Conservation (phyloP, 306 rosid genomes). For the Cicer chorassanicum region DNA sequence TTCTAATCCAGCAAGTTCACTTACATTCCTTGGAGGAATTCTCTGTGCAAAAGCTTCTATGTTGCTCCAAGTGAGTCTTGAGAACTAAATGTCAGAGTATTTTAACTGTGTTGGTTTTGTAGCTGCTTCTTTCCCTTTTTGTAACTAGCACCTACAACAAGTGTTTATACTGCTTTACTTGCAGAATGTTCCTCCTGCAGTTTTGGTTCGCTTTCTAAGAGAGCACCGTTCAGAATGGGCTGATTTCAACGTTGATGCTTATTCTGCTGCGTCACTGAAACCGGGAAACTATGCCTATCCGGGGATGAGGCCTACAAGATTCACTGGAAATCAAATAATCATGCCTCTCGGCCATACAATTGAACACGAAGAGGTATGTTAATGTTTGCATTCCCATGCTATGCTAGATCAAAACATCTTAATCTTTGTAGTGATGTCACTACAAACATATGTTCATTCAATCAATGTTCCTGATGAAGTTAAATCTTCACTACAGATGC, state of each 20-base stretch:
- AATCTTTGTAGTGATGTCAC: background rate
- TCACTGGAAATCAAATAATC: slow-evolving; percentile 94
- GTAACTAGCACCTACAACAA: background rate
- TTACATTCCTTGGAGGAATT: slow-evolving; percentile 83
- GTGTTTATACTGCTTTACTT: slow-evolving; percentile 32
- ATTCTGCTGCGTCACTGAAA: slow-evolving; percentile 77
- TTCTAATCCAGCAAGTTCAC: slow-evolving; percentile 73
- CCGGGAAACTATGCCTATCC: slow-evolving; percentile 84
- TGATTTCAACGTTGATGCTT: slow-evolving; percentile 97
- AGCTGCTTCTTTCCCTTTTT: background rate
- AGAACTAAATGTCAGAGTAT: slow-evolving; percentile 21
- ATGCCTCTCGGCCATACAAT: slow-evolving; percentile 99
- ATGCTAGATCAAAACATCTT: background rate
- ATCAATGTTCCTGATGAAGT: slow-evolving; percentile 13
- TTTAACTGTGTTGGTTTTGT: background rate
- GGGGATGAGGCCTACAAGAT: slow-evolving; percentile 88
- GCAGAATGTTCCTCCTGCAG: slow-evolving; percentile 93
- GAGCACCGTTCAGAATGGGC: slow-evolving; percentile 99
- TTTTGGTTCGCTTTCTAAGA: slow-evolving; percentile 90
- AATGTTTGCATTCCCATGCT: slow-evolving; percentile 23
- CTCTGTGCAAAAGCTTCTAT: slow-evolving; percentile 98
- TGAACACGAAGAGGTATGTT: slow-evolving; percentile 86
- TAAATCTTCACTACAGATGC: slow-evolving; percentile 61
- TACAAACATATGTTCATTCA: background rate
- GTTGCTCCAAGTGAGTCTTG: slow-evolving; percentile 84